Evolutionary conservation across 768 basidiomycete species (phyloP), one percentile per base, ranked within the genome.

Genomic region (Terana coerulea): DNA sequence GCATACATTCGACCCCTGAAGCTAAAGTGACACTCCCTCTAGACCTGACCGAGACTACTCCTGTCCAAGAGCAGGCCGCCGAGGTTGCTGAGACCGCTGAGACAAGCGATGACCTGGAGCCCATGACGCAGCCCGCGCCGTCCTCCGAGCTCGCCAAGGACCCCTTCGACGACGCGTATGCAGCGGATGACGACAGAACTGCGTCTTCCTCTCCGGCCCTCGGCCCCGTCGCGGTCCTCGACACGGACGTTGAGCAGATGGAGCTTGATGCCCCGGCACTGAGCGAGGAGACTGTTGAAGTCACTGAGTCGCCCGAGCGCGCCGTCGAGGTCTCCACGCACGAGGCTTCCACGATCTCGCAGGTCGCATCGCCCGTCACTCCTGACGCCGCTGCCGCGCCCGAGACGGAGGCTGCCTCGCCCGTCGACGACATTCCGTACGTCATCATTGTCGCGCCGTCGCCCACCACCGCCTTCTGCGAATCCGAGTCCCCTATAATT

Each of bases 101-200:
- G 6, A n/a, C 15, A 5, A 37, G 15, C 35, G 37, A 39, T 10
- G 37, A 11, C 11, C 37, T 22, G 5, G 37, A 11, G 37, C 37
- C 37, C 17, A 22, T 22, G 10, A 33, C n/a, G 2, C 25, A 24
- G 3, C 10, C 30, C 19, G 31, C n/a, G 17, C 37, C 10, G 14
- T 22, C 24, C 37, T n/a, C 11, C 30, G 45, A 33, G 3, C 12
- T 21, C 45, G 14, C 19, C 15, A 22, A 33, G 29, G 45, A 33
- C 29, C 45, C 43, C 30, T 46, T 46, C 30, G 45, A 46, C 30
- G 45, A 46, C 30, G 45, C 45, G 30, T 46, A 46, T 22, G 45
- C 45, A 10, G 45, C 45, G 14, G 45, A 46, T 31, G 24, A 29
- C n/a, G 45, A 46, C 19, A 46, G 45, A 29, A 19, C 22, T 10